These are phyloP conservation scores for Xerocomellus chrysenteron DNA, from an alignment of 768 basidiomycete species.

Conservation along the genomic window DNA sequence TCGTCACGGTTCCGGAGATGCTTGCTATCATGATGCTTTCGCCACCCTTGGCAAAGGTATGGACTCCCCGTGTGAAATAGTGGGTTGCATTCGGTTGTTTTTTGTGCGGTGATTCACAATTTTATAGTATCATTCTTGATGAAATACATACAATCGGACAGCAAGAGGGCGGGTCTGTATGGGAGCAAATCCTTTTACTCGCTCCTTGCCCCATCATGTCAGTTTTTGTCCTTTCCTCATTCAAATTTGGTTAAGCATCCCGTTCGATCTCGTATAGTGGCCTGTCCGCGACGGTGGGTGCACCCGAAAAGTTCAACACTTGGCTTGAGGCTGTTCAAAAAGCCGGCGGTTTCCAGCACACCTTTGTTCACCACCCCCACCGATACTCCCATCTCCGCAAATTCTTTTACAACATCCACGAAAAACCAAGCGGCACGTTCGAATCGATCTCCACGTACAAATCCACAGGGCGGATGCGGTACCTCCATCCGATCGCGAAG, in stretches of 20 bases:
- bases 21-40: conserved; percentile 68
- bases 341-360: conserved; percentile 57
- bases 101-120: background rate
- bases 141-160: conserved; percentile 67
- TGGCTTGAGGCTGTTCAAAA: conserved; percentile 66
- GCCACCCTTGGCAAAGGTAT: conserved; percentile 56
- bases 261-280: conserved; percentile 41
- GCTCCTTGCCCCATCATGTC: conserved; percentile 74
- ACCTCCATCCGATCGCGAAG: conserved; percentile 62
- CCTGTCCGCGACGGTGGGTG: conserved; percentile 69
- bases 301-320: conserved; percentile 59
- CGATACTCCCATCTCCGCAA: conserved; percentile 76
- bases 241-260: background rate
- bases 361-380: conserved; percentile 61
- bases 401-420: conserved; percentile 49
- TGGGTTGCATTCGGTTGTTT: conserved; percentile 19
- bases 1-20: conserved; percentile 74
- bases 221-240: conserved; percentile 19
- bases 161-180: conserved; percentile 65
- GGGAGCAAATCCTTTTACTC: conserved; percentile 73
- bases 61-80: conserved; percentile 66
- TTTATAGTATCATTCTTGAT: conserved; percentile 55
- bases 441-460: conserved; percentile 36
- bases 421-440: conserved; percentile 26
- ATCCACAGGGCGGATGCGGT: conserved; percentile 43